Base-by-base conservation (phyloP, 2,329 filamentous ascomycete genomes). In the Cyanodermella asteris region DNA sequence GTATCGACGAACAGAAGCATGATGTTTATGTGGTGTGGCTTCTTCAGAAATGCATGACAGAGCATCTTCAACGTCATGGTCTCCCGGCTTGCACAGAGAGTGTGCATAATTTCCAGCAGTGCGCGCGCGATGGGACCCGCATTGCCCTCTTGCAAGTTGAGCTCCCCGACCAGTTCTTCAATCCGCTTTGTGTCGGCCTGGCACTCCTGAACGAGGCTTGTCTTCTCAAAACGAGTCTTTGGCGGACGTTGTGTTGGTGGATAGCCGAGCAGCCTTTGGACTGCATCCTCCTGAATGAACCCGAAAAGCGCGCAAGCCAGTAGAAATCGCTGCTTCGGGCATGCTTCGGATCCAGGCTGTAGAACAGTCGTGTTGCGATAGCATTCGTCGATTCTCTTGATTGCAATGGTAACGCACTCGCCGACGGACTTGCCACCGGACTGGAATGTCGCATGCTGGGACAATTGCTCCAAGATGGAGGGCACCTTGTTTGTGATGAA, bases 141-240 rank as follows among this genome's bases (percentile, higher is more conserved):
- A 44, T 93, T 93, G 2, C 84, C 84, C 39, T 91, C 78, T 61
- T 87, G 81, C 25, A 72, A 73, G 28, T 91, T 80, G 13, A 97
- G 56, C 38, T 91, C 80, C 19, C 70, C 64, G 20, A 93, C 66
- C 16, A 91, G 56, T 21, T 70, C 64, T 35, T 81, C 74, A 1
- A 76, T 67, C 33, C 71, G 67, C 32, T 80, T 74, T 1, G 71
- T 65, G 35, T 90, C 78, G 7, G 64, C 61, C 23, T 73, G 61
- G 34, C 81, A 91, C 40, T 87, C 72, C 24, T 68, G 61, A 1
- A 91, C 64, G 8, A 97, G 54, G 16, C 69, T 63, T 15, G 87
- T 75, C 45, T 84, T 87, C 23, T 64, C 59, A 37, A 80, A 80
- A 29, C 72, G 72, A 13, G 72, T 64, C 13, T 70, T 64, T 2